phyloP scores from a whole-genome alignment of 768 basidiomycete genomes.

The Filobasidium wieringae region DNA sequence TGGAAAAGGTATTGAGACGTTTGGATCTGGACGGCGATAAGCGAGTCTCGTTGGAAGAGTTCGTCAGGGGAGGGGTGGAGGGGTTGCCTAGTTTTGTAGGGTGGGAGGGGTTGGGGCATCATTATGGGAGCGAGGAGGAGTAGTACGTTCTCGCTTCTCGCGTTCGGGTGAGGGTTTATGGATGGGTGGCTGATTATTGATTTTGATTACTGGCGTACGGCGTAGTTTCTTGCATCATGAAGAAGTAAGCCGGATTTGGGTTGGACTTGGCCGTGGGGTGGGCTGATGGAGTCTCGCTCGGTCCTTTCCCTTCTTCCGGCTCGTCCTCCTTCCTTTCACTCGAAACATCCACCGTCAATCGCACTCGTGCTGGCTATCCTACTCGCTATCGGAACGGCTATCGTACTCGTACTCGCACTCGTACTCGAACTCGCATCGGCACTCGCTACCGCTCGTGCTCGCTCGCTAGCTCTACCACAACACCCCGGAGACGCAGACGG shows the following conservation, averaged over 20 bases:
- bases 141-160: constrained; percentile 26
- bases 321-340: constrained; percentile 8
- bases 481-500: constrained; percentile 94
- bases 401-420: too few relatives aligned
- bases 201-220: background rate
- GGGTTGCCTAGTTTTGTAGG: constrained; percentile 37
- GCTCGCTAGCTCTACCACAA: constrained; percentile 67
- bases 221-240: constrained; percentile 64
- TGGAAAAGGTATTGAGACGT: constrained; percentile 53
- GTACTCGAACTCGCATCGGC: background rate
- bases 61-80: constrained; percentile 31
- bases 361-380: too few relatives aligned
- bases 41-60: constrained; percentile 29
- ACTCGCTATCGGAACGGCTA: too few relatives aligned
- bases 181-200: background rate
- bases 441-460: constrained; percentile 2
- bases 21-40: constrained; percentile 71
- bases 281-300: too few relatives aligned
- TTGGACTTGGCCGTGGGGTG: too few relatives aligned
- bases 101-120: constrained; percentile 37
- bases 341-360: too few relatives aligned
- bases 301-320: background rate
- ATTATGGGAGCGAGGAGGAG: constrained; percentile 39
- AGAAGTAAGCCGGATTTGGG: constrained; percentile 57
- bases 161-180: background rate